These are phyloP conservation scores for Globisporangium acanthophoron DNA, from an alignment of 352 stramenopile genomes.

Conservation along the genomic window DNA sequence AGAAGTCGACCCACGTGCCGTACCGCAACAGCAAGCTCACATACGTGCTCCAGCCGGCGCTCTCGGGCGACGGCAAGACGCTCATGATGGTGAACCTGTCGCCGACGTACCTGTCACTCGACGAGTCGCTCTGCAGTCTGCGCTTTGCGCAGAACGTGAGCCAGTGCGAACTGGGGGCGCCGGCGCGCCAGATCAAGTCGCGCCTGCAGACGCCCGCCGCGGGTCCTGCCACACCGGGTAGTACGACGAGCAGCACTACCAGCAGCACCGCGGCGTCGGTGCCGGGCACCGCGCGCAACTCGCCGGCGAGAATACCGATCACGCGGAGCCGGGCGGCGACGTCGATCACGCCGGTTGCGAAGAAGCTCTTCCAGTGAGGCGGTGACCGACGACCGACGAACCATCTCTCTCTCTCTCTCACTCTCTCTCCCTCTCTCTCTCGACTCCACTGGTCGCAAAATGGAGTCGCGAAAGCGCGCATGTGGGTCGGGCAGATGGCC, in stretches of 20 bases:
- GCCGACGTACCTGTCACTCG: constrained; percentile 91
- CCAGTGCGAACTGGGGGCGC: constrained; percentile 95
- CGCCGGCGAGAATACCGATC: constrained; percentile 14
- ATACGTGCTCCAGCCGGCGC: constrained; percentile 97
- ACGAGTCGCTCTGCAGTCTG: constrained; percentile 98
- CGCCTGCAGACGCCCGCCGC: constrained; percentile 13
- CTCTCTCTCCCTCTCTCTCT: background rate
- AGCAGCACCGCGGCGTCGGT: constrained; percentile 5
- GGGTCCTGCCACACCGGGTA: constrained; percentile 5
- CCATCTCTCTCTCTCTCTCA: no score
- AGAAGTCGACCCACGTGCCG: constrained; percentile 94
- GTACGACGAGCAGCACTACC: constrained; percentile 10
- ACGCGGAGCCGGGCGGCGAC: constrained; percentile 5
- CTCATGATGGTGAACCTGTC: constrained; percentile 99
- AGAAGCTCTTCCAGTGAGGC: constrained; percentile 29
- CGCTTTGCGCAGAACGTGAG: constrained; percentile 97
- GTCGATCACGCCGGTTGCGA: constrained; percentile 23
- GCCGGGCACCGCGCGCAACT: constrained; percentile 10
- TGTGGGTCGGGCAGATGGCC: no score
- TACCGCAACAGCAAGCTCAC: constrained; percentile 99
- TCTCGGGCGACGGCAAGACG: constrained; percentile 99
- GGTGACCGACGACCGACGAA: background rate
- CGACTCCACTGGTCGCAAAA: constrained; percentile 9
- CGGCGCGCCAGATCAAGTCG: constrained; percentile 85
- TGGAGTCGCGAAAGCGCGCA: background rate